Base-by-base conservation (phyloP, 768 basidiomycete genomes). In the Pholiota microspora region DNA sequence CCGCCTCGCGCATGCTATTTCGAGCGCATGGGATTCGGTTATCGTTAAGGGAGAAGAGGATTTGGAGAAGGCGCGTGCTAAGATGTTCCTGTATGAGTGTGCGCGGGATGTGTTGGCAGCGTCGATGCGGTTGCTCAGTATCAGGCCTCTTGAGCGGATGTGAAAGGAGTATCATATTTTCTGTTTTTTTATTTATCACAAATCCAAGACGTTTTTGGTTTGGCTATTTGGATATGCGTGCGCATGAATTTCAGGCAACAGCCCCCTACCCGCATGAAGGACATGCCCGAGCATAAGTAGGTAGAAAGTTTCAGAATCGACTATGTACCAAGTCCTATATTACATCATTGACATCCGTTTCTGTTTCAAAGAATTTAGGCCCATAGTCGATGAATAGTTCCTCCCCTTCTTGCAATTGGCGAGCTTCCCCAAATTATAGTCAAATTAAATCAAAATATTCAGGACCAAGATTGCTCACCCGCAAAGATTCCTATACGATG, bases 111-210 rank as follows among this genome's bases (percentile, higher is more conserved):
- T 97, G n/a, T 75, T 99, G 58, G 88, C 79, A 4, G 83, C 83
- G 46, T 88, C 90, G 40, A 89, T 99, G 89, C 79, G 85, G 66
- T 67, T 98, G 71, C 69, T 99, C 64, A 96, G 90, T 61, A 81
- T 98, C 61, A 81, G 85, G 45, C 96, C 96, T 7, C 73, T 99
- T 51, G 93, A 97, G 73, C 77, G 93, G 69, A 98, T 98, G 96
- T 98, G 49, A 59, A 15, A 2, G 3, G 50, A n/a, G n/a, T n/a
- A n/a, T n/a, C n/a, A n/a, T n/a, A n/a, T n/a, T n/a, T n/a, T n/a
- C n/a, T n/a, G n/a, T n/a, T n/a, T n/a, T n/a, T n/a, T n/a, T n/a
- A n/a, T n/a, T n/a, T n/a, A n/a, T n/a, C n/a, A n/a, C n/a, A n/a
- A n/a, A n/a, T n/a, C n/a, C n/a, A n/a, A n/a, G n/a, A n/a, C n/a